Percentiles rank a stretch among this genome's conserved stretches.
These are phyloP conservation scores for Sungouiella blattae DNA, from an alignment of 805 yeast species.

Conservation along the genomic window DNA sequence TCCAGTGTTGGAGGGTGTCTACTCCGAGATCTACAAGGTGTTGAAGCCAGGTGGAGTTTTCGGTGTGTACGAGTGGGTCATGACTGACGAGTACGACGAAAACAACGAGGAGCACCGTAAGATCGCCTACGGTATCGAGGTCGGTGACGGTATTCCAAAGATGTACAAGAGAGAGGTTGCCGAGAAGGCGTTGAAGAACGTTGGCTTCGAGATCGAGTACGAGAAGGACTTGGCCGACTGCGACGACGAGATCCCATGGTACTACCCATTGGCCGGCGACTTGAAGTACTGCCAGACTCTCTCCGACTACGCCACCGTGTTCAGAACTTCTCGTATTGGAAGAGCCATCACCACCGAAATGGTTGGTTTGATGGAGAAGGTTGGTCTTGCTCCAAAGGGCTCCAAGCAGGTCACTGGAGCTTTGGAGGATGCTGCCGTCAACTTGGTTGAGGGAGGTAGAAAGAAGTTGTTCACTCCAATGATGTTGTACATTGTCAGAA, in stretches of 20 bases:
- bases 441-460: constrained; percentile 90
- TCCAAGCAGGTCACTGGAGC: constrained; percentile 84
- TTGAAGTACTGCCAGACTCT: constrained; percentile 80
- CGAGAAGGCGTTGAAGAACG: constrained; percentile 74
- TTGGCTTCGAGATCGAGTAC: constrained; percentile 80
- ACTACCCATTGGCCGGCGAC: constrained; percentile 93
- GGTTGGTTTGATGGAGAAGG: constrained; percentile 76
- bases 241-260: constrained; percentile 92
- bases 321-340: constrained; percentile 86
- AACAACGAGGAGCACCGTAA: constrained; percentile 83
- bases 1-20: constrained; percentile 93
- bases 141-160: constrained; percentile 98
- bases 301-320: constrained; percentile 74
- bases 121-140: constrained; percentile 94
- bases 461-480: constrained; percentile 92
- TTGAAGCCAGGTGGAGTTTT: constrained; percentile 97
- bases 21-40: constrained; percentile 89
- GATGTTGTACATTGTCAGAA: constrained; percentile 88
- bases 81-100: constrained; percentile 93
- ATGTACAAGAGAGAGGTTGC: constrained; percentile 89
- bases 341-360: constrained; percentile 78
- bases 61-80: constrained; percentile 99
- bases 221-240: constrained; percentile 79
- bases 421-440: constrained; percentile 94
- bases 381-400: constrained; percentile 92